Percentiles rank a stretch among this genome's conserved stretches.
Conservation (phyloP, 768 basidiomycete species). For the Pleurotus platypus region DNA sequence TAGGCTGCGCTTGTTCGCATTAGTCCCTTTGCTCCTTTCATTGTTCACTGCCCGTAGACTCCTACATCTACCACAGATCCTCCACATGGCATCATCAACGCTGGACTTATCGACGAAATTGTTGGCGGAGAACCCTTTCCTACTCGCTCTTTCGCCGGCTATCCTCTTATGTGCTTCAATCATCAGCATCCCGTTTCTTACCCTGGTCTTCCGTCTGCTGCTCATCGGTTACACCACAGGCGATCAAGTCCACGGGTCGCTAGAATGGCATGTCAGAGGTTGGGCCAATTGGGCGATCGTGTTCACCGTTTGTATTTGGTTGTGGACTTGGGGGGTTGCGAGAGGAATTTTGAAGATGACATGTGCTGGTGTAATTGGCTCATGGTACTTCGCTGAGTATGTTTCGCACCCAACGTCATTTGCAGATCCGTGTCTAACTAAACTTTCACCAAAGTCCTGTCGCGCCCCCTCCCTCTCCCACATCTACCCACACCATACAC, state of each 20-base stretch:
- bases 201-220: constrained; percentile 73
- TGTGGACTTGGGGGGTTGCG: constrained; percentile 78
- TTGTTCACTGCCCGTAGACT: constrained; percentile 70
- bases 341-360: constrained; percentile 75
- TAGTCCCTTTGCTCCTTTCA: constrained; percentile 69
- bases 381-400: constrained; percentile 80
- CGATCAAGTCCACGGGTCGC: constrained; percentile 18
- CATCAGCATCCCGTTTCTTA: constrained; percentile 74
- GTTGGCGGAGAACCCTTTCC: constrained; percentile 67
- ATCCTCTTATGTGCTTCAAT: constrained; percentile 68
- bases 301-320: constrained; percentile 58
- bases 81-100: constrained; percentile 61
- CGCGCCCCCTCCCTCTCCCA: constrained; percentile 40
- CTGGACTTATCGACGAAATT: constrained; percentile 63
- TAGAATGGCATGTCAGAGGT: constrained; percentile 38
- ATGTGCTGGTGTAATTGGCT: constrained; percentile 80
- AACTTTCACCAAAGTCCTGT: constrained; percentile 21
- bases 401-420: constrained; percentile 17
- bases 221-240: constrained; percentile 53
- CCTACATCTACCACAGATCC: constrained; percentile 63
- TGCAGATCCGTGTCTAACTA: background rate
- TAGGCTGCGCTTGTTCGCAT: constrained; percentile 73
- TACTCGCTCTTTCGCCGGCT: constrained; percentile 70
- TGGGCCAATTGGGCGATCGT: constrained; percentile 42
- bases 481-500: constrained; percentile 70